A percentile compares a stretch with the other conserved stretches of the same genome.
Conservation (phyloP, 106 monocot genomes). For the Triglochin maritima region DNA sequence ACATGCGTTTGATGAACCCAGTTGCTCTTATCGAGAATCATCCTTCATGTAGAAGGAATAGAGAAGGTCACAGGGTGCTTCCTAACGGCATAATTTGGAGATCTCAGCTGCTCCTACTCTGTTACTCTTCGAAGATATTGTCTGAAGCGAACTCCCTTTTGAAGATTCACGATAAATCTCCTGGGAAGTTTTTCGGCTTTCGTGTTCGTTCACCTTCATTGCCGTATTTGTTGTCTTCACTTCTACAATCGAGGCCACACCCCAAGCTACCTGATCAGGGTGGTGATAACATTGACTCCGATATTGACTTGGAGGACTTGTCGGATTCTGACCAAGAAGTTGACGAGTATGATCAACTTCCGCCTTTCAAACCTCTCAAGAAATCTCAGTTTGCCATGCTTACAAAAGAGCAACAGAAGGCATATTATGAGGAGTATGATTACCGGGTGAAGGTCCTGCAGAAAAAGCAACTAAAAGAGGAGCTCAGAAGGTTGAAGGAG, state of each 20-base stretch:
- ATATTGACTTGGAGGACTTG: conserved; percentile 37
- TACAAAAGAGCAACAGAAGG: conserved; percentile 61
- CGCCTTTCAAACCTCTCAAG: conserved; percentile 63
- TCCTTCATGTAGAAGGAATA: conserved; percentile 66
- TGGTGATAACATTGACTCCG: conserved; percentile 56
- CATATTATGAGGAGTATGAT: conserved; percentile 82
- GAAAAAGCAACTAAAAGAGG: conserved; percentile 79
- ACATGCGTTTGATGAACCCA: conserved; percentile 68
- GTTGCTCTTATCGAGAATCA: conserved; percentile 89
- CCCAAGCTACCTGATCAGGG: conserved; percentile 65
- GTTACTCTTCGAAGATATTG: conserved; percentile 87
- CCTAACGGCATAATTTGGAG: conserved; percentile 84
- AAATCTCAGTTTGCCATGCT: conserved; percentile 62
- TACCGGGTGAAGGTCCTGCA: conserved; percentile 80
- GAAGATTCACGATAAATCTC: conserved; percentile 60
- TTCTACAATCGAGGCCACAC: conserved; percentile 61
- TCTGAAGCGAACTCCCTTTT: conserved; percentile 71
- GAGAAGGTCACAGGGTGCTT: conserved; percentile 60
- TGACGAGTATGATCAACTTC: conserved; percentile 72
- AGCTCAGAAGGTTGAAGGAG: conserved; percentile 56
- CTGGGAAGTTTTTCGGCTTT: conserved; percentile 59
- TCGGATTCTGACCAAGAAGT: conserved; percentile 61
- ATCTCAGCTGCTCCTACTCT: conserved; percentile 62
- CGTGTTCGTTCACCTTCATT: conserved; percentile 55
- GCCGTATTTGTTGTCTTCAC: conserved; percentile 68